Evolutionary conservation across 2,329 filamentous ascomycete genomes (phyloP).

Genomic region (Coniella lustricola): DNA sequence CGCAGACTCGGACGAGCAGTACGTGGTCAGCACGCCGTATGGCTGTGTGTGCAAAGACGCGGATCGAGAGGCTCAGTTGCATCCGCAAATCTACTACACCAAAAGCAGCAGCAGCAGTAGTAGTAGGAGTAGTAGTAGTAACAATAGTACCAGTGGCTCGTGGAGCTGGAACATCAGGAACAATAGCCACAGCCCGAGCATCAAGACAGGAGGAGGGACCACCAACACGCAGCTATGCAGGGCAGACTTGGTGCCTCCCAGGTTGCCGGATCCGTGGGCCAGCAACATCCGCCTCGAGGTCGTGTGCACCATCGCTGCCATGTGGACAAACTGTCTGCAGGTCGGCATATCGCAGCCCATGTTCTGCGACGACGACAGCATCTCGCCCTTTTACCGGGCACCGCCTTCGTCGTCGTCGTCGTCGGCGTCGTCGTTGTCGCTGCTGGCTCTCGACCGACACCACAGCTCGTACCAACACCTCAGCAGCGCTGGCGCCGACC

Average conservation of each 20-base stretch:
- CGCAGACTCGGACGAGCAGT: too few species aligned
- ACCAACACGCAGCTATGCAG: conserved; percentile 1
- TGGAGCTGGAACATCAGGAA: too few species aligned
- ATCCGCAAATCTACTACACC: background rate
- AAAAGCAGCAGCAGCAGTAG: background rate
- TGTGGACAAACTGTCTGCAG: conserved; percentile 16
- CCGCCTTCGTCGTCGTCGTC: background rate
- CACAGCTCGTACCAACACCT: too few species aligned
- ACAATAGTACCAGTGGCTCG: background rate
- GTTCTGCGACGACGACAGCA: conserved; percentile 21
- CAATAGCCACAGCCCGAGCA: background rate
- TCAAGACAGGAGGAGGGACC: too few species aligned
- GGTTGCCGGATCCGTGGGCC: conserved; percentile 20
- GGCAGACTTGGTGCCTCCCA: conserved; percentile 14
- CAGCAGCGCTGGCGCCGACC: too few species aligned
- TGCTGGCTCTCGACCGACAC: too few species aligned
- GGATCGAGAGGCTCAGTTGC: too few species aligned
- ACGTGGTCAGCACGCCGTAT: too few species aligned
- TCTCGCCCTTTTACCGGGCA: conserved; percentile 23
- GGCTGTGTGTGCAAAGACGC: too few species aligned
- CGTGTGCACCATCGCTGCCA: conserved; percentile 22
- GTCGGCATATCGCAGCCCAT: conserved; percentile 21
- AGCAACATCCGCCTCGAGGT: conserved; percentile 23
- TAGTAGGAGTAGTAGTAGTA: background rate
- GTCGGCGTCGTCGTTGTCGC: background rate